Base-by-base conservation (phyloP, 2,329 filamentous ascomycete species). In the Onygenales sp. region DNA sequence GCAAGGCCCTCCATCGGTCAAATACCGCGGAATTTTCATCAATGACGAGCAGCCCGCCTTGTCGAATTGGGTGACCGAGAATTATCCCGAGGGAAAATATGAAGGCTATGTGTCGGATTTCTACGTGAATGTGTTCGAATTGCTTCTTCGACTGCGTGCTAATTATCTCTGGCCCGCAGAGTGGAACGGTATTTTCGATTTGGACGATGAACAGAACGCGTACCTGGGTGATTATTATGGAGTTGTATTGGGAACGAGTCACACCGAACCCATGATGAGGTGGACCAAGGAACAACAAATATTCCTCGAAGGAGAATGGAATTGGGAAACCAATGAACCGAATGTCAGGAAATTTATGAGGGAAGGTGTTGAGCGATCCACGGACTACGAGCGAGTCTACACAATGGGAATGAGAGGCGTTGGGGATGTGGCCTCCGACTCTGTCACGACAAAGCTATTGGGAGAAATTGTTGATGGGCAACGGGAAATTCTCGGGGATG, bases 121-220 rank as follows among this genome's bases (percentile, higher is more conserved):
- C 65, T 87, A 89, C 67, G 71, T 77, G 3, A 77, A 79, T 17
- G 80, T 89, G 17, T 88, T 87, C 57, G 86, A 89, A 69, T 73
- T 89, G 1, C 70, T 88, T 1, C 77, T 89, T 5, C 77, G 86
- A 6, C 74, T 86, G 32, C 77, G 81, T 39, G 85, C 85, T 13
- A 89, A 89, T 66, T 88, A 88, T 61, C 72, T 89, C 49, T 89
- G 86, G 86, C 86, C 86, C 0, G 79, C 84, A 1, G 74, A 81
- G 64, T 89, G 85, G 86, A 79, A 77, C 5, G 79, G 77, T 57
- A 87, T 87, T 76, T 86, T 88, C 62, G 81, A 83, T 62, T 78
- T 87, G 1, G 86, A 89, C 56, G 86, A 89, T 62, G 74, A 79
- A 2, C 74, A 77, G 33, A 88, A 83, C 59, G 83, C 87, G 62